A percentile compares a stretch with the other conserved stretches of the same genome.
These are phyloP conservation scores for Daldinia sp. DNA, from an alignment of 2,329 filamentous ascomycete species.

Conservation along the genomic window DNA sequence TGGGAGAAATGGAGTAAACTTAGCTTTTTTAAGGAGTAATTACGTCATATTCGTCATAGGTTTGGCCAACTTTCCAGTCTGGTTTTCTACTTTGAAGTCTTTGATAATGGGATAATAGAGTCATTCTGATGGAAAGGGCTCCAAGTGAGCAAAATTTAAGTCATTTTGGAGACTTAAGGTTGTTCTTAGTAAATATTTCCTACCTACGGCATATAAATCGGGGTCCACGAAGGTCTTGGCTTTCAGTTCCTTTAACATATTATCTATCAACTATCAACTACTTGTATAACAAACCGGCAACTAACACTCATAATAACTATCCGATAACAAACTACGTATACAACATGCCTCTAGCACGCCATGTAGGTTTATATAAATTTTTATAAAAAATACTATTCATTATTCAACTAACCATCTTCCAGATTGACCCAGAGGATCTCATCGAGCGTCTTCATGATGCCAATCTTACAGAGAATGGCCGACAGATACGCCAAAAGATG, in stretches of 20 bases:
- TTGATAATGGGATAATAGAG: slow-evolving; percentile 3
- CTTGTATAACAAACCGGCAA: not conserved
- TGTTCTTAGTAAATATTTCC: slow-evolving; percentile 3
- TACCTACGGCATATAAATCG: not conserved
- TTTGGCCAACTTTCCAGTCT: slow-evolving; percentile 12
- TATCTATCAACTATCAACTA: not conserved
- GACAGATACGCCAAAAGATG: slow-evolving; percentile 55
- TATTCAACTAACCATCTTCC: not conserved
- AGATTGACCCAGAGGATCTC: slow-evolving; percentile 69
- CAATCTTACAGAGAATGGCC: slow-evolving; percentile 54
- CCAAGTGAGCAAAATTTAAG: not conserved
- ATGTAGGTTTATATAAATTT: slow-evolving; percentile 24
- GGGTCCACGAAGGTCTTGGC: not conserved
- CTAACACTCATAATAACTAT: no score
- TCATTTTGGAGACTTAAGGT: not conserved
- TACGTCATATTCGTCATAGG: slow-evolving; percentile 35
- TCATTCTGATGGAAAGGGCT: slow-evolving; percentile 4
- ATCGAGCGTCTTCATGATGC: slow-evolving; percentile 63
- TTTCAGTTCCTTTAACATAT: not conserved
- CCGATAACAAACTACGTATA: not conserved
- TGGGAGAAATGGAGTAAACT: not conserved
- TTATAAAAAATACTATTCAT: not conserved
- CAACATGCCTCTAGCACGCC: slow-evolving; percentile 38
- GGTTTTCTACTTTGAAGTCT: not conserved
- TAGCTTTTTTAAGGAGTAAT: slow-evolving; percentile 8